Evolutionary conservation across 2,329 filamentous ascomycete genomes (phyloP).

Genomic region (Aphanoascus verrucosus): DNA sequence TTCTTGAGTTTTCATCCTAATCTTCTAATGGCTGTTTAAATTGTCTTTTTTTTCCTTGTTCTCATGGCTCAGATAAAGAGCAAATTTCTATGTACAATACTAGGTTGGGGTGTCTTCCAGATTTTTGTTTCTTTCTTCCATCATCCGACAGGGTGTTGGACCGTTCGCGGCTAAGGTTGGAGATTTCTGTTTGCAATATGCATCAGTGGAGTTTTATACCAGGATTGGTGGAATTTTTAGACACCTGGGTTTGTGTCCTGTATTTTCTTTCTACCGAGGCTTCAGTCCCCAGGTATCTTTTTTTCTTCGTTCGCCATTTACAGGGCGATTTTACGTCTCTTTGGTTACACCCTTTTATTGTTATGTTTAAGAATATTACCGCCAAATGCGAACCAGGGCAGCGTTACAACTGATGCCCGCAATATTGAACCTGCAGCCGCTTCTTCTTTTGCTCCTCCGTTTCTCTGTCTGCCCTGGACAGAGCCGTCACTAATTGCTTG

Average conservation of each 20-base stretch:
- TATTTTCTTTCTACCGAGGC: not conserved
- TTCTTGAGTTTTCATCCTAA: not conserved
- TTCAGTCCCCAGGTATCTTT: not conserved
- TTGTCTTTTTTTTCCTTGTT: not conserved
- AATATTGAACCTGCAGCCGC: no score
- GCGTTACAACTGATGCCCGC: no score
- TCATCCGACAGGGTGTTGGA: not conserved
- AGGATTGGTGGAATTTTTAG: conserved; percentile 5
- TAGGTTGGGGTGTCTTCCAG: not conserved
- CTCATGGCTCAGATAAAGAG: not conserved
- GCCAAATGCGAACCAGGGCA: not conserved
- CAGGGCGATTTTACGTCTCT: no score
- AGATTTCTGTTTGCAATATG: not conserved
- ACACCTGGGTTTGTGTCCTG: conserved; percentile 10
- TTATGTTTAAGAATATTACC: no score
- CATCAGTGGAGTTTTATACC: conserved; percentile 11
- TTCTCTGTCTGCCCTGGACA: no score
- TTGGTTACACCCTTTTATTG: not conserved
- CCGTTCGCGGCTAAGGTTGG: not conserved
- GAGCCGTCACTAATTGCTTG: no score
- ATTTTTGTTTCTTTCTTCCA: not conserved
- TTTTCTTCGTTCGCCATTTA: not conserved
- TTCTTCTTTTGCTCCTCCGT: no score
- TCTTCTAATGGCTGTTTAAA: no score
- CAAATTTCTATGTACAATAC: not conserved